Evolutionary conservation across 1,284 basidiomycete species (phyloP).

Genomic region (Crepidotus sp.): DNA sequence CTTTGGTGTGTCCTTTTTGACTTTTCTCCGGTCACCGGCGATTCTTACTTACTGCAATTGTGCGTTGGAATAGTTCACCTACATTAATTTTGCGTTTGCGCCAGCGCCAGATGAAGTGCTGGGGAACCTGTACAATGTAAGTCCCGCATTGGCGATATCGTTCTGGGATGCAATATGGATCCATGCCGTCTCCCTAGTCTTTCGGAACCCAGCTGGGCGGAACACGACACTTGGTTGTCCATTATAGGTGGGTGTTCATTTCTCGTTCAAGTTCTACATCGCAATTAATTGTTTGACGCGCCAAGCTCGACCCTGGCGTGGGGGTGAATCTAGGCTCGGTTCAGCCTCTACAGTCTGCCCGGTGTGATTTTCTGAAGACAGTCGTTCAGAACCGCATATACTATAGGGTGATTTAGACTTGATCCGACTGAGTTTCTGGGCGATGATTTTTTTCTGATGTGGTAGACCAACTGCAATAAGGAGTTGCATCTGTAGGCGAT

Average conservation of each 20-base stretch:
- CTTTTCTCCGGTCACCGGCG: neutral
- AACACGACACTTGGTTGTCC: neutral
- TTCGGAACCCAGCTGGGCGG: neutral
- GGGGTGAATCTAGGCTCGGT: neutral
- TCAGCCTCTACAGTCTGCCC: no score
- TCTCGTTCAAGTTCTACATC: neutral
- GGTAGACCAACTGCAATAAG: no score
- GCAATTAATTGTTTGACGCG: neutral
- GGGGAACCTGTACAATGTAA: neutral
- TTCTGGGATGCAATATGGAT: neutral
- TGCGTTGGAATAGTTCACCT: neutral
- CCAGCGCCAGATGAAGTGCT: constrained; percentile 6
- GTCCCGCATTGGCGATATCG: neutral
- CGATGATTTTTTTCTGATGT: no score
- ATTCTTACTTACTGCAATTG: neutral
- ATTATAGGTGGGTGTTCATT: neutral
- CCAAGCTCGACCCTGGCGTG: constrained; percentile 1
- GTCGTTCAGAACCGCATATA: no score
- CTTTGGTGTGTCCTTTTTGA: neutral
- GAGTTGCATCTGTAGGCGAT: no score
- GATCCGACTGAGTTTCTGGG: neutral
- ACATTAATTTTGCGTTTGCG: constrained; percentile 1
- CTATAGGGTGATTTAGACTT: no score
- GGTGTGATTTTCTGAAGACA: no score
- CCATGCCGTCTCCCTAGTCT: neutral